Base-by-base conservation (phyloP, 495 filamentous ascomycete species). In the Arthonia radiata region DNA sequence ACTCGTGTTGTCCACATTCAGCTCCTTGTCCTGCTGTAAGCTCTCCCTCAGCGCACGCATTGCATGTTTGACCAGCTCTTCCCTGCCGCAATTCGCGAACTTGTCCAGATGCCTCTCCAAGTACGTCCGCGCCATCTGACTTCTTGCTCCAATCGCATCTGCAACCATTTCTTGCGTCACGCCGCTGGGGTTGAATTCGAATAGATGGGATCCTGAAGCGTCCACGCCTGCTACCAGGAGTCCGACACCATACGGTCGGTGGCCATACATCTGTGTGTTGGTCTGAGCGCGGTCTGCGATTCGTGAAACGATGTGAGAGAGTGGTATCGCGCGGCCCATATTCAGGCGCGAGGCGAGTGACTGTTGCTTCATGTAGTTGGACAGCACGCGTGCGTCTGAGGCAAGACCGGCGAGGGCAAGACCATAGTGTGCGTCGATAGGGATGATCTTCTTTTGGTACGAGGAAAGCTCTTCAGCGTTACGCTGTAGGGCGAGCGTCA, bases 341-440 rank as follows among this genome's bases (percentile, higher is more conserved):
- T 81, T 89, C 43, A 97, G 74, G 43, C 79, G 79, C 31, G 79
- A 80, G 45, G 78, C 74, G 39, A 97, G 79, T 27, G 76, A 89
- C 54, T 94, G 86, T 53, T 90, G 79, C 57, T 93, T 93, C 86
- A 97, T 93, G 63, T 91, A 94, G 66, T 94, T 94, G 58, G 82
- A 92, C 41, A 97, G 81, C 42, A 97, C 86, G 39, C 86, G 82
- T 47, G 86, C 89, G 55, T 97, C 86, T 35, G 86, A 92, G 30
- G 89, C 83, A 32, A 97, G 77, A 34, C 86, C 86, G 40, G 86
- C 86, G 46, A 97, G 83, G 39, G 83, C 79, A 46, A 94, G 65
- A 38, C 81, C 86, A 42, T 86, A 72, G 55, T 97, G 89, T 40
- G 76, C 70, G 53, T 97, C 86, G 55, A 97, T 75, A 42, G 44